Base-by-base conservation (phyloP, 2,329 filamentous ascomycete genomes). In the Rutstroemia sydowiana region DNA sequence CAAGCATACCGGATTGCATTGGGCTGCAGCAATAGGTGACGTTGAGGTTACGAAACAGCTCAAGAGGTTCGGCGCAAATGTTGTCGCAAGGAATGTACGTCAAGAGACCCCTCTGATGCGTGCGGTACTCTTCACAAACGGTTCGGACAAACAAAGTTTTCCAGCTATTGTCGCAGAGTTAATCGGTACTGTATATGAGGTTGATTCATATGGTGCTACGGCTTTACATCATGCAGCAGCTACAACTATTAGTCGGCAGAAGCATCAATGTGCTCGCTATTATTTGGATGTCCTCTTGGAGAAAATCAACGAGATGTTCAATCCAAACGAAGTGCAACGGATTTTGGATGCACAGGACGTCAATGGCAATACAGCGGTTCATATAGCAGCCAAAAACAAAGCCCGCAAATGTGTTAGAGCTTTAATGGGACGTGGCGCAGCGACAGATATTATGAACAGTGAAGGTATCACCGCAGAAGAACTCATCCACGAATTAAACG, bases 1-100 rank as follows among this genome's bases (percentile, higher is more conserved):
- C 62, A 85, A 85, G 9, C 91, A 97, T 65, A 95, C 90, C 2
- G 91, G 92, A 5, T 78, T 98, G 59, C 93, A 98, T 66, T 98
- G 93, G 93, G 93, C 91, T 16, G 90, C 89, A 48, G 89, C 93
- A 21, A 98, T 98, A 92, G 93, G 93, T 53, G 93, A 97, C 60
- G 75, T 96, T 28, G 87, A 92, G 45, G 88, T 97, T 14, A 88
- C 96, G 56, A 89, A 85, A 67, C 87, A 95, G 67, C 75, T 98
- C 16, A 85, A 93, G 61, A 78, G 82, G 37, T 89, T 91, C 55
- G 85, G 87, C 39, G 90, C 92, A 10, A 82, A 82, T 55, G 75
- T 89, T 14, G 80, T 82, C 28, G 82, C 84, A 2, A 77, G 85
- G 49, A 91, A 90, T 52, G 71, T 79, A 41, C 75, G 82, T 18